Conservation (phyloP, 192 early-diverging fungal genomes). For the Podila epigama region DNA sequence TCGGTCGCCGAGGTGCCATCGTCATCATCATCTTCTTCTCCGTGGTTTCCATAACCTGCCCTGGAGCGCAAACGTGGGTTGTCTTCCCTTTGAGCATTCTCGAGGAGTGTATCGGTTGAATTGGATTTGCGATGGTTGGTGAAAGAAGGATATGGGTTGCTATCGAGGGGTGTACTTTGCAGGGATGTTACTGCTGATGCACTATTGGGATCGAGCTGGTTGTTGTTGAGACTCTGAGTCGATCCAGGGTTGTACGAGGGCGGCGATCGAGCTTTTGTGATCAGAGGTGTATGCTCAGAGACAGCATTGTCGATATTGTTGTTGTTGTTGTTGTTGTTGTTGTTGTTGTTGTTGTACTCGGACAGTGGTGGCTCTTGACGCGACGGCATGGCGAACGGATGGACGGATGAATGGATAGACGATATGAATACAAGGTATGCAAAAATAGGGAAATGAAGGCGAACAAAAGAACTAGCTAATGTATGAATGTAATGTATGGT, state of each 20-base stretch:
- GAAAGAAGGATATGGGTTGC: too few relatives aligned
- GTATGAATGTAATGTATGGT: not conserved
- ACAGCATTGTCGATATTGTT: conserved; percentile 4
- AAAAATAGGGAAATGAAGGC: too few relatives aligned
- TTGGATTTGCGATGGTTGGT: too few relatives aligned
- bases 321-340: not conserved
- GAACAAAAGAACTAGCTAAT: too few relatives aligned
- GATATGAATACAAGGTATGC: too few relatives aligned
- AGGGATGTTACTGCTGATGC: not conserved
- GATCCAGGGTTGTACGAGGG: not conserved
- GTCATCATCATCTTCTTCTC: not conserved
- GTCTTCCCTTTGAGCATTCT: too few relatives aligned
- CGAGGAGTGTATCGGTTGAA: not conserved
- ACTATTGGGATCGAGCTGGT: not conserved
- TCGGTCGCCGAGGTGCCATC: not conserved
- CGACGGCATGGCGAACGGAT: too few relatives aligned
- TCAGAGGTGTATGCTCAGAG: conserved; percentile 11
- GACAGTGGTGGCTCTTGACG: too few relatives aligned
- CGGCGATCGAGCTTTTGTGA: conserved; percentile 1
- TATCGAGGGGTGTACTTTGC: too few relatives aligned
- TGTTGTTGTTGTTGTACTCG: conserved; percentile 12
- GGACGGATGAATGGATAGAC: too few relatives aligned
- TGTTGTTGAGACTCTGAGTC: not conserved
- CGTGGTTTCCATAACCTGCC: too few relatives aligned
- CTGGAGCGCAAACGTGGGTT: too few relatives aligned